phyloP scores from a whole-genome alignment of 768 basidiomycete genomes.

The Boletus huronensis region DNA sequence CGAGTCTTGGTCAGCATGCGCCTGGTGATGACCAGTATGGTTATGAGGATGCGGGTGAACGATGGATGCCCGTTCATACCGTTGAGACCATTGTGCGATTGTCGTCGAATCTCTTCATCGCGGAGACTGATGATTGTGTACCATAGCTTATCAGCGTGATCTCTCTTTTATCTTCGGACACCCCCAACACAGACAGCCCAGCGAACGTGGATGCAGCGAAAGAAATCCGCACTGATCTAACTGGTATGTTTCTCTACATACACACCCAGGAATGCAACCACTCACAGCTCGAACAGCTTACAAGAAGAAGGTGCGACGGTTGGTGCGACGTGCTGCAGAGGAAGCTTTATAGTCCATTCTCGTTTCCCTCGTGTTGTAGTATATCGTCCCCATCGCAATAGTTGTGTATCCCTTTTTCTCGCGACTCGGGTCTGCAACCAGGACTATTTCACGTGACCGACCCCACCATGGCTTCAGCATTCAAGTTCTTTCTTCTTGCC shows the following conservation, averaged over 20 bases:
- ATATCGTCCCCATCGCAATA: slow-evolving; percentile 11
- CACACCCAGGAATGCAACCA: background rate
- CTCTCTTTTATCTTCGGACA: slow-evolving; percentile 89
- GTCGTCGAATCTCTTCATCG: background rate
- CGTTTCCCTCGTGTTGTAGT: slow-evolving; percentile 13
- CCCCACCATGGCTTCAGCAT: background rate
- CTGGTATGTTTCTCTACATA: slow-evolving; percentile 40
- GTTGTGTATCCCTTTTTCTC: background rate
- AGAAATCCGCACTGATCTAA: slow-evolving; percentile 65
- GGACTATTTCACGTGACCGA: slow-evolving; percentile 23
- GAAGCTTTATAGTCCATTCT: slow-evolving; percentile 68
- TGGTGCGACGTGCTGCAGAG: slow-evolving; percentile 86
- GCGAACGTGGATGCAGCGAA: slow-evolving; percentile 97
- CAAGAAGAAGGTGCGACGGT: slow-evolving; percentile 92
- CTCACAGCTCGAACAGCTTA: slow-evolving; percentile 52
- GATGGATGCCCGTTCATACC: slow-evolving; percentile 97
- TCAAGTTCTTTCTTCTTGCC: slow-evolving; percentile 4
- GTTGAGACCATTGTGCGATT: slow-evolving; percentile 87
- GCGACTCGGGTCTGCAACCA: too few species aligned
- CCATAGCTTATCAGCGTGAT: slow-evolving; percentile 91
- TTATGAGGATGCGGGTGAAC: slow-evolving; percentile 94
- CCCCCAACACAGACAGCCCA: slow-evolving; percentile 88
- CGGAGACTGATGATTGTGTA: background rate
- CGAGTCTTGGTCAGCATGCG: slow-evolving; percentile 58
- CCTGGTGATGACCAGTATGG: slow-evolving; percentile 97